Base-by-base conservation (phyloP, 495 filamentous ascomycete genomes). In the Hypoxylon cercidicola region DNA sequence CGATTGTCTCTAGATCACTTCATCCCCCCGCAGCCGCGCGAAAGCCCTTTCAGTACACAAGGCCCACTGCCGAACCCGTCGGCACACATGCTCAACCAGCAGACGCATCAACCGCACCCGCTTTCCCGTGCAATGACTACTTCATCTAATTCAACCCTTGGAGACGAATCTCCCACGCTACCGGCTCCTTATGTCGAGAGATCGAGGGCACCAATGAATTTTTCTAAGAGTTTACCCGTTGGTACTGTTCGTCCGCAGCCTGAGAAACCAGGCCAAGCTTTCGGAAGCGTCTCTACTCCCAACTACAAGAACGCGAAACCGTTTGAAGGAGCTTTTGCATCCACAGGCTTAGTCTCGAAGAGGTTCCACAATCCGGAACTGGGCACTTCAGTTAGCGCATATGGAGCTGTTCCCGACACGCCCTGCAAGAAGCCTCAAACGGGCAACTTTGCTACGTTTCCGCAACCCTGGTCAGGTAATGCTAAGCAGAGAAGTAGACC, bases 331-430 rank as follows among this genome's bases (percentile, higher is more conserved):
- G 94, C 93, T 10, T 97, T 97, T 76, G 90, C 90, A 82, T 97
- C 95, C 0, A 97, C 95, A 4, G 95, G 95, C 25, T 78, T 99
- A 43, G 90, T 98, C 32, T 97, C 95, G 4, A 98, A 98, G 79
- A 83, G 85, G 71, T 86, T 85, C 57, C 80, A 82, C 39, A 82
- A 86, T 56, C 80, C 80, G 69, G 82, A 91, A 79, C 54, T 72
- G 5, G 60, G 46, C 16, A 60, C 56, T 12, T 16, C 59, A 11
- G 57, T 34, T 30, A 54, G 55, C 6, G 25, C 44, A 1, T 72
- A 68, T 18, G 57, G 59, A 23, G 75, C 78, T 30, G 91, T 95
- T 84, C 95, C 96, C 0, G 95, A 98, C 72, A 99, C 95, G 13
- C 95, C 95, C 7, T 98, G 95, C 78, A 99, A 98, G 81, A 88